Conservation (phyloP, 495 filamentous ascomycete genomes). For the Neurospora sp. region DNA sequence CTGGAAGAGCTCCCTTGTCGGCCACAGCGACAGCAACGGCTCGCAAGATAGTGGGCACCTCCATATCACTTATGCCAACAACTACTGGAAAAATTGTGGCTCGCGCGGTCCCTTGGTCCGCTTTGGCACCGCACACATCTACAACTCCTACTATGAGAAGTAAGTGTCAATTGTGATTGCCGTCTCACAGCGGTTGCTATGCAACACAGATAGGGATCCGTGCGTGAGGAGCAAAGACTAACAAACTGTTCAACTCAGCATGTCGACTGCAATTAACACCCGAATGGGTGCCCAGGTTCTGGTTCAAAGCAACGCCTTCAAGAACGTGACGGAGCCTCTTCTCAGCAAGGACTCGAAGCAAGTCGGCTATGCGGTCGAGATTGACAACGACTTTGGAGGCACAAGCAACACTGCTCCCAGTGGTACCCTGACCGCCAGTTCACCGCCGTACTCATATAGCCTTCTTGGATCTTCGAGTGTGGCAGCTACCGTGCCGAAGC, state of each 20-base stretch:
- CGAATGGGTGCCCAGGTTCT: slow-evolving; percentile 55
- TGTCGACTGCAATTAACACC: slow-evolving; percentile 53
- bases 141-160: slow-evolving; percentile 34
- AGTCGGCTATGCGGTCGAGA: slow-evolving; percentile 36
- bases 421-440: slow-evolving; percentile 34
- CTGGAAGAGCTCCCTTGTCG: slow-evolving; percentile 54
- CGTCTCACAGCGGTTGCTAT: background rate
- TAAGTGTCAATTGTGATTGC: slow-evolving; percentile 1
- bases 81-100: slow-evolving; percentile 52
- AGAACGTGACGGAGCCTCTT: slow-evolving; percentile 33
- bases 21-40: slow-evolving; percentile 46
- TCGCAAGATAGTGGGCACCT: slow-evolving; percentile 43
- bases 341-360: slow-evolving; percentile 47
- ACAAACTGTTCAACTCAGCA: slow-evolving; percentile 21
- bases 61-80: slow-evolving; percentile 51
- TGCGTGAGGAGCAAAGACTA: background rate
- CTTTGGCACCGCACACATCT: slow-evolving; percentile 50
- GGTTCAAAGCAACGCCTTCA: slow-evolving; percentile 52
- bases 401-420: slow-evolving; percentile 33
- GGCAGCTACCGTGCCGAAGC: slow-evolving; percentile 33
- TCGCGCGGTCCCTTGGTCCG: slow-evolving; percentile 50
- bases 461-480: slow-evolving; percentile 35
- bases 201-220: background rate
- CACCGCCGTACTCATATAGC: slow-evolving; percentile 42
- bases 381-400: slow-evolving; percentile 47